phyloP scores from a whole-genome alignment of 768 basidiomycete species.

The Mycena amicta region DNA sequence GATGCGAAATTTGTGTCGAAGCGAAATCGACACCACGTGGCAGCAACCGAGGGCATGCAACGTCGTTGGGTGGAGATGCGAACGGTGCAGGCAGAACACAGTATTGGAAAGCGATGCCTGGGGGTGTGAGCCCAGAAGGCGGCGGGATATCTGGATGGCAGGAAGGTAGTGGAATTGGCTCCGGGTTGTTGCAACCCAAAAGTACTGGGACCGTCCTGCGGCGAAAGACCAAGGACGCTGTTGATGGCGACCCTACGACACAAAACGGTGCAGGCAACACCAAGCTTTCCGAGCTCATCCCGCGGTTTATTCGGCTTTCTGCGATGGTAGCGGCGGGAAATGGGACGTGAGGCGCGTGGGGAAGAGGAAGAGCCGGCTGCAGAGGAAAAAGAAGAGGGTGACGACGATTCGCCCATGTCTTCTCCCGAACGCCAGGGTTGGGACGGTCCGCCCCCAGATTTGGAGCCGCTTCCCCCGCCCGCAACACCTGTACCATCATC shows the following conservation, averaged over 20 bases:
- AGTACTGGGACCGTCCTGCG: slow-evolving; percentile 60
- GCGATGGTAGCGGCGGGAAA: slow-evolving; percentile 78
- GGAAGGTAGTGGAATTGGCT: slow-evolving; percentile 74
- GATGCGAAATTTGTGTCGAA: slow-evolving; percentile 78
- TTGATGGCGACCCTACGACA: slow-evolving; percentile 23
- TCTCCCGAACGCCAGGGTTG: slow-evolving; percentile 9
- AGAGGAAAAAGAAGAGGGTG: slow-evolving; percentile 31
- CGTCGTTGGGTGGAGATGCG: slow-evolving; percentile 17
- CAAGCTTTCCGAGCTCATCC: slow-evolving; percentile 65
- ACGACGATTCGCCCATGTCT: slow-evolving; percentile 23
- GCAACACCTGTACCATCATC: slow-evolving; percentile 11
- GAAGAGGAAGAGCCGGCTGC: slow-evolving; percentile 45
- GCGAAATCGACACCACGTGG: slow-evolving; percentile 43
- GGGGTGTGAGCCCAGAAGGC: slow-evolving; percentile 38
- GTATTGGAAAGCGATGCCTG: slow-evolving; percentile 37
- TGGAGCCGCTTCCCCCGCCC: slow-evolving; percentile 23
- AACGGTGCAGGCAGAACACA: slow-evolving; percentile 18
- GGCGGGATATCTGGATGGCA: slow-evolving; percentile 73
- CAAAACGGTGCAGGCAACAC: slow-evolving; percentile 58
- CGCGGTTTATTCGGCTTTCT: slow-evolving; percentile 74
- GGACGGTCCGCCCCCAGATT: slow-evolving; percentile 17
- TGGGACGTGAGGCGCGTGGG: slow-evolving; percentile 69
- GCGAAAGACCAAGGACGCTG: slow-evolving; percentile 38
- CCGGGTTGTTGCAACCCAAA: slow-evolving; percentile 63
- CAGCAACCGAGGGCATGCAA: slow-evolving; percentile 27